A percentile compares a stretch with the other conserved stretches of the same genome.
phyloP scores from a whole-genome alignment of 495 filamentous ascomycete species.

The Rostrohypoxylon terebratum region DNA sequence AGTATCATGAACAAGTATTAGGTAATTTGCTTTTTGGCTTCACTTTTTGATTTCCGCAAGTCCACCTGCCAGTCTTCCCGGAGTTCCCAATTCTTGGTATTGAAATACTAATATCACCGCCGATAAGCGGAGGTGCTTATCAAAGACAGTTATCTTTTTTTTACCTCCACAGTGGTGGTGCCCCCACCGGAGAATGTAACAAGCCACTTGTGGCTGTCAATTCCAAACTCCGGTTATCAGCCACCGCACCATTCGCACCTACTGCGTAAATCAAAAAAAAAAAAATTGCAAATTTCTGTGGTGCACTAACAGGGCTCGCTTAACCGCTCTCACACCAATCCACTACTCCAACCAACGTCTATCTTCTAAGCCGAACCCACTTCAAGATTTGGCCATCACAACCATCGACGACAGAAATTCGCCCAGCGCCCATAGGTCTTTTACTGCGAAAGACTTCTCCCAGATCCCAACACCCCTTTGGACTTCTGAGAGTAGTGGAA shows the following conservation, averaged over 20 bases:
- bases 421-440: conserved; percentile 49
- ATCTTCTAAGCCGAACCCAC: conserved; percentile 46
- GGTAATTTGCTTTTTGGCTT: background rate
- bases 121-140: conserved; percentile 14
- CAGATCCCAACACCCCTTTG: conserved; percentile 41
- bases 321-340: conserved; percentile 48
- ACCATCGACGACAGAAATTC: conserved; percentile 51
- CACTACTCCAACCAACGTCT: conserved; percentile 45
- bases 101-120: background rate
- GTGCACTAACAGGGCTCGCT: conserved; percentile 50
- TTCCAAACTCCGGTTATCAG: conserved; percentile 19
- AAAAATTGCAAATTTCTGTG: conserved; percentile 43
- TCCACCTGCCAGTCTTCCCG: background rate
- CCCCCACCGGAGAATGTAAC: background rate
- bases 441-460: conserved; percentile 40
- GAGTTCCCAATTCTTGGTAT: background rate
- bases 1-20: background rate
- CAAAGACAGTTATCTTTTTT: background rate
- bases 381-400: conserved; percentile 49
- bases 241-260: conserved; percentile 36
- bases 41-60: background rate
- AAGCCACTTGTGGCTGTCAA: conserved; percentile 27
- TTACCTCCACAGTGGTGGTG: background rate
- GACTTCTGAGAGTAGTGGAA: conserved; percentile 53
- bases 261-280: too few species aligned